Conservation (phyloP, 2,329 filamentous ascomycete genomes). For the Sarocladium brachiariae region DNA sequence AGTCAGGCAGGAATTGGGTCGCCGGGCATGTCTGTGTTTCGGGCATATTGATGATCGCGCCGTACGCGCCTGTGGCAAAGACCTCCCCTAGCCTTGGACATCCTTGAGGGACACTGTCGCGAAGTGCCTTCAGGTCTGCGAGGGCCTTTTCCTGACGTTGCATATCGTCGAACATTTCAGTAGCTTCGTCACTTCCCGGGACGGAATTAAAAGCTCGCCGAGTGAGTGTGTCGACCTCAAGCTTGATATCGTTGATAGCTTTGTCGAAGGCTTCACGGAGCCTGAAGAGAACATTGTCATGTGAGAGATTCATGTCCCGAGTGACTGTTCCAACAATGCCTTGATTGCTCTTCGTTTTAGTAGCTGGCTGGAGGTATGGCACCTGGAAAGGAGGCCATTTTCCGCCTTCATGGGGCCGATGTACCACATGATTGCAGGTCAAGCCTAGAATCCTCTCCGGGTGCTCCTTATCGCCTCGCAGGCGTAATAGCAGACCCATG, state of each 20-base stretch:
- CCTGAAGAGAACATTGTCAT: neutral
- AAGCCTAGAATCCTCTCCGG: neutral
- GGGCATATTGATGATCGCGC: neutral
- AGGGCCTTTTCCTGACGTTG: neutral
- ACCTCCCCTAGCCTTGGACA: neutral
- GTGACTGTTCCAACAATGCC: neutral
- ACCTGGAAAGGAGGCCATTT: neutral
- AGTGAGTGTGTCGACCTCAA: neutral
- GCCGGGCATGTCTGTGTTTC: neutral
- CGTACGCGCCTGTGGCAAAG: constrained; percentile 1
- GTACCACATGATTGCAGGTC: neutral
- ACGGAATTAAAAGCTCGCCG: neutral
- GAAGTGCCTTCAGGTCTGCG: neutral
- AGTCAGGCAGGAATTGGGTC: neutral
- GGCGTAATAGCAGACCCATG: constrained; percentile 2
- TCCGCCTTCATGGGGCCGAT: neutral
- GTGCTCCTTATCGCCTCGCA: neutral
- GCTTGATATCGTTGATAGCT: neutral
- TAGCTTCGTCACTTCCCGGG: neutral
- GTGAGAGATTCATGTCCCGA: neutral
- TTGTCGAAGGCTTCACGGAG: neutral
- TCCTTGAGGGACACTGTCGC: neutral
- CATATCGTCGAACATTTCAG: neutral
- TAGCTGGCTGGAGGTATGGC: neutral
- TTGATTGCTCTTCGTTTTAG: neutral